These are phyloP conservation scores for Pachyrhizus erosus DNA, from an alignment of 306 rosid species.

Conservation along the genomic window DNA sequence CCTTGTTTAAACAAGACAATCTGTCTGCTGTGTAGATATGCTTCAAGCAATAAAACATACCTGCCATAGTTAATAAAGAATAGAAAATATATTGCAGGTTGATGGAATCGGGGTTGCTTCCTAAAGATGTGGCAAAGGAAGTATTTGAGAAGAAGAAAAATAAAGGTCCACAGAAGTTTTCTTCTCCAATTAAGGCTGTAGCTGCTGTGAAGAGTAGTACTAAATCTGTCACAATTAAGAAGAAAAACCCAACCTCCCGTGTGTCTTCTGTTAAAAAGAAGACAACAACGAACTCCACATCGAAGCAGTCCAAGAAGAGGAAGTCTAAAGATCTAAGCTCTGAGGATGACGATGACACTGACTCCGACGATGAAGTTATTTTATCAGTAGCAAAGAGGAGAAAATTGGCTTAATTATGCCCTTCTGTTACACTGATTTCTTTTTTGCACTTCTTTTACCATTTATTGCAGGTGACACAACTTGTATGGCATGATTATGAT, in stretches of 20 bases:
- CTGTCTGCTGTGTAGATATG: neutral
- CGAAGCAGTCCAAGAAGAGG: constrained; percentile 65
- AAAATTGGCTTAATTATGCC: constrained; percentile 50
- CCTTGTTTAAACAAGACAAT: neutral
- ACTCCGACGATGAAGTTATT: constrained; percentile 57
- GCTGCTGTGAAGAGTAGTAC: constrained; percentile 48
- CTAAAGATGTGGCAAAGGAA: constrained; percentile 68
- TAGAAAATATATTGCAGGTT: constrained; percentile 61
- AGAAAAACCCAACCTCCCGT: constrained; percentile 43
- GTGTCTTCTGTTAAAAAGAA: constrained; percentile 52
- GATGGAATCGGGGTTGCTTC: constrained; percentile 92
- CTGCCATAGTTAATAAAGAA: neutral
- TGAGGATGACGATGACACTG: constrained; percentile 53
- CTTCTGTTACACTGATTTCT: neutral
- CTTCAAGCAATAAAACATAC: constrained; percentile 13
- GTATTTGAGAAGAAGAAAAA: constrained; percentile 68
- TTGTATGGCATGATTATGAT: constrained; percentile 29
- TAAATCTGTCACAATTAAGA: constrained; percentile 57
- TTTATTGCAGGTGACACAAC: neutral
- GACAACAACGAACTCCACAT: constrained; percentile 44
- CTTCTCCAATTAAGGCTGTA: constrained; percentile 59
- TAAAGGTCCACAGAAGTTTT: constrained; percentile 53
- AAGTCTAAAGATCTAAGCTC: constrained; percentile 55
- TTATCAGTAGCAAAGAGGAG: constrained; percentile 48
- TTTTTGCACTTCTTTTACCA: constrained; percentile 13